These are phyloP conservation scores for Backusella liffmaniae DNA, from an alignment of 192 early-diverging fungal genomes.

Conservation along the genomic window DNA sequence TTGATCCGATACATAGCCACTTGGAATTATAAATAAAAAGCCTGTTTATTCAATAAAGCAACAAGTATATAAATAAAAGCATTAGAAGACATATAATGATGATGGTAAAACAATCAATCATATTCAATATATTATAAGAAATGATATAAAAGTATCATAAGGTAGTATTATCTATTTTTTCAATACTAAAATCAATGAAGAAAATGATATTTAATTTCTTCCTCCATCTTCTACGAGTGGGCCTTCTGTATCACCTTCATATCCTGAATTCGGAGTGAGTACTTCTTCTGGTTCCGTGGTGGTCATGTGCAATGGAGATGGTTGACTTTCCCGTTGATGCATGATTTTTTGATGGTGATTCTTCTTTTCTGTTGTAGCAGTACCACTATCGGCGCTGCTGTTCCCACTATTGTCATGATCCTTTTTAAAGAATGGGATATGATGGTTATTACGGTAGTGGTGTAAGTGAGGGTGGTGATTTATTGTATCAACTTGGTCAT, in stretches of 20 bases:
- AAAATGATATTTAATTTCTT: neutral
- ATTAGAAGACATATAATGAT: neutral
- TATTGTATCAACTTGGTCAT: neutral
- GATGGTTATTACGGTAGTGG: neutral
- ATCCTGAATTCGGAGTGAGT: neutral
- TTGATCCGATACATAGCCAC: neutral
- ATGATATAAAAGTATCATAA: no score
- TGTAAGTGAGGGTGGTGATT: neutral
- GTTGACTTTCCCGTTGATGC: neutral
- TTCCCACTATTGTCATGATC: neutral
- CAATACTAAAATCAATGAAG: neutral
- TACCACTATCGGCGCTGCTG: neutral
- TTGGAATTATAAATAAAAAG: neutral
- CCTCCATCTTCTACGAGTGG: neutral
- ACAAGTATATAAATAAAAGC: neutral
- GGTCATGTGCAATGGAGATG: neutral
- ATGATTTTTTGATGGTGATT: neutral
- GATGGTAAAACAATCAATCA: neutral
- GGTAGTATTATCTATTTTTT: neutral
- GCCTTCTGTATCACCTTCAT: conserved; percentile 4
- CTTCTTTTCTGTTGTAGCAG: neutral
- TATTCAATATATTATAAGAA: neutral
- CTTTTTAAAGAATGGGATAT: neutral
- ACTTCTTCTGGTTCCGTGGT: neutral
- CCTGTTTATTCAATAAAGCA: neutral